A percentile compares a stretch with the other conserved stretches of the same genome.
Conservation (phyloP, 23 red algal species). For the Gracilaria gracilis region DNA sequence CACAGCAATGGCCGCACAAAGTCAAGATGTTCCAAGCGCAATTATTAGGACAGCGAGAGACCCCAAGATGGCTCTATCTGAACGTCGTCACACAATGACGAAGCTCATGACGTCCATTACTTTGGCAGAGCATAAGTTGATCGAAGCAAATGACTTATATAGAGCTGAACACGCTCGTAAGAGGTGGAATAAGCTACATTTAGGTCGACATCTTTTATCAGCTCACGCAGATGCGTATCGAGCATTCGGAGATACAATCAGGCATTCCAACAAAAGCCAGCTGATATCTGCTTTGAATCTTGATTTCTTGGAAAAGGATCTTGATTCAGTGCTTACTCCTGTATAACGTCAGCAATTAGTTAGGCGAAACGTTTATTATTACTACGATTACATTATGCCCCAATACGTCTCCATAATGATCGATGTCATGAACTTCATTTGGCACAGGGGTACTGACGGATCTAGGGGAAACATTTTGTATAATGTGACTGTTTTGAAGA, state of each 20-base stretch:
- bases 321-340: neutral
- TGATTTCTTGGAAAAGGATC: neutral
- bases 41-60: no score
- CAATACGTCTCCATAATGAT: constrained; percentile 21
- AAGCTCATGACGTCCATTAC: constrained; percentile 24
- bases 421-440: constrained; percentile 14
- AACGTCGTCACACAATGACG: neutral
- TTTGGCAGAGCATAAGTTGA: neutral
- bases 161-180: neutral
- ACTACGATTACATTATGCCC: constrained; percentile 18
- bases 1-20: neutral
- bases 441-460: neutral
- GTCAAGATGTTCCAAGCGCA: neutral
- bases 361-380: constrained; percentile 1
- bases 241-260: neutral
- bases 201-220: neutral
- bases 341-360: neutral
- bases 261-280: constrained; percentile 5
- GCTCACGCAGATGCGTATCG: neutral
- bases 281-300: neutral
- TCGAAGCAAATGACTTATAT: neutral
- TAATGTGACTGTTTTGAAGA: constrained; percentile 7
- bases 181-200: constrained; percentile 10
- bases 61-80: neutral
- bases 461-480: neutral